A percentile compares a stretch with the other conserved stretches of the same genome.
Conservation (phyloP, 352 stramenopile genomes). For the Phytophthora pistaciae region DNA sequence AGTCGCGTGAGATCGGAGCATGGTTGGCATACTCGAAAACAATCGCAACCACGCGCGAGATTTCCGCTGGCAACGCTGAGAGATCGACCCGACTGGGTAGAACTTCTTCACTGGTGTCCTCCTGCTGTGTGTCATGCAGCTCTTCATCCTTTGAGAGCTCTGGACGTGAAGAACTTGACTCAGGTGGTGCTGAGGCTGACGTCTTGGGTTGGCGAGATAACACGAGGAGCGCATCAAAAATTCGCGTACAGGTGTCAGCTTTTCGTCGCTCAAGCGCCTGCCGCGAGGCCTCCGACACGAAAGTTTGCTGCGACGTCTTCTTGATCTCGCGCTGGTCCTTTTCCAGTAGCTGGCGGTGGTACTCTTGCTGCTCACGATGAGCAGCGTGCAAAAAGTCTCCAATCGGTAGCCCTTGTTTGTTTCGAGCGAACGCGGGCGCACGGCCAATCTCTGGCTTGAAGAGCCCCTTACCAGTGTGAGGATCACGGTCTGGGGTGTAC, state of each 20-base stretch:
- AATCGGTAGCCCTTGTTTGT: slow-evolving; percentile 75
- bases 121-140: background rate
- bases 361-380: slow-evolving; percentile 70
- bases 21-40: slow-evolving; percentile 74
- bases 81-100: slow-evolving; percentile 50
- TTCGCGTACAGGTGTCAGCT: slow-evolving; percentile 60
- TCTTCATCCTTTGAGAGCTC: slow-evolving; percentile 10
- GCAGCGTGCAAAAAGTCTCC: slow-evolving; percentile 79
- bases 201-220: slow-evolving; percentile 15
- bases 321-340: slow-evolving; percentile 54
- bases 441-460: slow-evolving; percentile 80
- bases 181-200: background rate
- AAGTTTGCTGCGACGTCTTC: slow-evolving; percentile 55
- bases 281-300: slow-evolving; percentile 66
- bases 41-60: slow-evolving; percentile 64
- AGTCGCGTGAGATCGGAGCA: slow-evolving; percentile 45
- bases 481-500: slow-evolving; percentile 70
- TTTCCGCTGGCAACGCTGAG: slow-evolving; percentile 55
- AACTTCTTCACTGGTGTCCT: slow-evolving; percentile 22
- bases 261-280: slow-evolving; percentile 67
- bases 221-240: slow-evolving; percentile 56
- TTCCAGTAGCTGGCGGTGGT: slow-evolving; percentile 57
- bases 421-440: slow-evolving; percentile 71
- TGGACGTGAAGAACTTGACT: background rate
- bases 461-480: slow-evolving; percentile 62